These are phyloP conservation scores for Melampsora americana DNA, from an alignment of 1,284 basidiomycete species.

Conservation along the genomic window DNA sequence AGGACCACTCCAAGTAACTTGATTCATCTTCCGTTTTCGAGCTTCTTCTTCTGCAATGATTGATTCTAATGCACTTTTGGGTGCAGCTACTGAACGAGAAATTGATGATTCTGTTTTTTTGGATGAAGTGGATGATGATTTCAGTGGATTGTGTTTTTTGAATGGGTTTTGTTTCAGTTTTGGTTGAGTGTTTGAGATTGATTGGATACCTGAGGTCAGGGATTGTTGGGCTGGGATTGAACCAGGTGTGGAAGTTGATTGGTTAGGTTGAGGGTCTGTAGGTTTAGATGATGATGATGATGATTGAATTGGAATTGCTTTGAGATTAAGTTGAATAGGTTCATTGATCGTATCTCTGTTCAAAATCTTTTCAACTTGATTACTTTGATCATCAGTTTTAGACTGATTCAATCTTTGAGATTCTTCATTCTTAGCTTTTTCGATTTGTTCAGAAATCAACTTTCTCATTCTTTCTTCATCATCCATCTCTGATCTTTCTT, in stretches of 20 bases:
- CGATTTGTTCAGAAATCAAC: conserved; percentile 89
- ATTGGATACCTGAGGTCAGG: background rate
- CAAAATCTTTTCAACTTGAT: conserved; percentile 16
- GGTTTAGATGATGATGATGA: background rate
- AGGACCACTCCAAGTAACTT: conserved; percentile 36
- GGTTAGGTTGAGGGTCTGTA: background rate
- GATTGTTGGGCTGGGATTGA: background rate
- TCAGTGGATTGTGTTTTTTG: conserved; percentile 36
- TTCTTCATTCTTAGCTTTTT: conserved; percentile 63
- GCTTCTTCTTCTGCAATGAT: conserved; percentile 44
- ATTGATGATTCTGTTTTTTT: background rate
- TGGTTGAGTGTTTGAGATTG: background rate
- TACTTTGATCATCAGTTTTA: background rate
- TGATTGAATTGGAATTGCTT: background rate
- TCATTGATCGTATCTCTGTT: conserved; percentile 24
- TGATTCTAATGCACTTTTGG: conserved; percentile 36
- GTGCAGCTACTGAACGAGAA: conserved; percentile 3
- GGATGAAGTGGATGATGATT: conserved; percentile 17
- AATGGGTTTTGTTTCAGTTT: conserved; percentile 14
- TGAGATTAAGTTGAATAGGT: conserved; percentile 19
- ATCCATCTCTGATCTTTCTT: conserved; percentile 82
- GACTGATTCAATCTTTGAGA: conserved; percentile 50
- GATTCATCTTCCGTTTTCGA: conserved; percentile 24
- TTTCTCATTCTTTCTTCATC: conserved; percentile 91
- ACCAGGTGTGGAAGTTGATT: background rate